These are phyloP conservation scores for Logfia minima DNA, from an alignment of 129 eudicot species.

Conservation along the genomic window DNA sequence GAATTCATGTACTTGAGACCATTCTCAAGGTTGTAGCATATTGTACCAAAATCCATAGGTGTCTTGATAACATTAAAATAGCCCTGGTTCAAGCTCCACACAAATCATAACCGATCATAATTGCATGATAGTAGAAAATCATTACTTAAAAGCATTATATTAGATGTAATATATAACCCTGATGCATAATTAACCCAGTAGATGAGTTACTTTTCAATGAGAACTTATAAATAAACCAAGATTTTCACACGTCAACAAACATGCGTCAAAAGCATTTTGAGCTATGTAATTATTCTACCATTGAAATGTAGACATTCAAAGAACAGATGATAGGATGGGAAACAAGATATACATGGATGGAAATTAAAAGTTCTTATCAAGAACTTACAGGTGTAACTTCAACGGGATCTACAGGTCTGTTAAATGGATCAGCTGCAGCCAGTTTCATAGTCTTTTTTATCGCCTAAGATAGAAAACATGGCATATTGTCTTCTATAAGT, in stretches of 20 bases:
- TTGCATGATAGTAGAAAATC: too few relatives aligned
- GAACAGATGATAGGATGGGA: neutral
- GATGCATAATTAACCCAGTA: too few relatives aligned
- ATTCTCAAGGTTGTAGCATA: conserved; percentile 67
- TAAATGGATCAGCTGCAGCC: conserved; percentile 85
- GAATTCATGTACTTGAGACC: conserved; percentile 70
- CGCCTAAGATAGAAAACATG: conserved; percentile 38
- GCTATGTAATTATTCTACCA: conserved; percentile 14
- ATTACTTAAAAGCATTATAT: too few relatives aligned
- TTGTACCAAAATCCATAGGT: conserved; percentile 85
- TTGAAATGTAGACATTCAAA: neutral
- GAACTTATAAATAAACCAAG: too few relatives aligned
- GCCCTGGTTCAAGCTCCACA: conserved; percentile 46
- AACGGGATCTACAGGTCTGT: conserved; percentile 72
- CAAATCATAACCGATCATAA: neutral
- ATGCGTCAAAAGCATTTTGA: neutral
- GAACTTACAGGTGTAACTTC: conserved; percentile 77
- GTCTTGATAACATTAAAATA: conserved; percentile 72
- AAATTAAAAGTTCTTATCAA: neutral
- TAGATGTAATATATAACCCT: too few relatives aligned
- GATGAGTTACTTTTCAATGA: too few relatives aligned
- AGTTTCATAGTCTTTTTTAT: conserved; percentile 66
- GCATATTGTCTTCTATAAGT: neutral
- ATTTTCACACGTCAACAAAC: conserved; percentile 4
- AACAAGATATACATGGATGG: neutral